Percentiles rank a stretch among this genome's conserved stretches.
Evolutionary conservation across 352 stramenopile species (phyloP).

Genomic region (Lagenidium sp.): DNA sequence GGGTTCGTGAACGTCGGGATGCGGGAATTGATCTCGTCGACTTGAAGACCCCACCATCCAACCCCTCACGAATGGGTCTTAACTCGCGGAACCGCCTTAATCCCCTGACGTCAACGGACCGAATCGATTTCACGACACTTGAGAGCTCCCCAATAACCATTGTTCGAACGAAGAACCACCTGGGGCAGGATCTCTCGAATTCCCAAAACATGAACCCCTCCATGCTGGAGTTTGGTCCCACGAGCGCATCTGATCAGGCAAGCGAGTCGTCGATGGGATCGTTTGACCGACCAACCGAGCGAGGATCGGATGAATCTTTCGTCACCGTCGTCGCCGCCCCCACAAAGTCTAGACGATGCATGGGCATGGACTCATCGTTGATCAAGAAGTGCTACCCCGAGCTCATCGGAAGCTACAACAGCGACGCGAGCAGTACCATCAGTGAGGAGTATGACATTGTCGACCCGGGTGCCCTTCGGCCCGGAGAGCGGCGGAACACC

Average conservation of each 20-base stretch:
- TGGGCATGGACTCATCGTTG: constrained; percentile 16
- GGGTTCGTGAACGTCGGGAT: constrained; percentile 20
- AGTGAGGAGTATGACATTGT: constrained; percentile 73
- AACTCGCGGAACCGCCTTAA: constrained; percentile 4
- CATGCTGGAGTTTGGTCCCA: no score
- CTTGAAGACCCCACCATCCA: constrained; percentile 16
- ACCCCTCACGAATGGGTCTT: constrained; percentile 1
- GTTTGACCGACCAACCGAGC: no score
- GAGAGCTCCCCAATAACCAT: not conserved
- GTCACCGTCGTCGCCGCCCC: not conserved
- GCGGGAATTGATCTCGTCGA: constrained; percentile 17
- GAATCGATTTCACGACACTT: constrained; percentile 15
- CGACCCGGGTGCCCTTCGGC: constrained; percentile 37
- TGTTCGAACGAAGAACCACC: constrained; percentile 12
- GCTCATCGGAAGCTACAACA: constrained; percentile 26
- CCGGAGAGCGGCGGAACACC: constrained; percentile 52
- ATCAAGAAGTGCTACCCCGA: constrained; percentile 19
- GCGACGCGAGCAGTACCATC: constrained; percentile 9
- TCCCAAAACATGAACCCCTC: not conserved
- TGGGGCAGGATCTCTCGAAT: no score
- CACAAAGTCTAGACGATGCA: no score
- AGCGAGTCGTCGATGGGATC: no score
- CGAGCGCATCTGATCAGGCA: no score
- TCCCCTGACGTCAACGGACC: constrained; percentile 5
- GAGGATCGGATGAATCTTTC: not conserved